A percentile compares a stretch with the other conserved stretches of the same genome.
Conservation (phyloP, 2,329 filamentous ascomycete genomes). For the Xenoacremonium recifei region DNA sequence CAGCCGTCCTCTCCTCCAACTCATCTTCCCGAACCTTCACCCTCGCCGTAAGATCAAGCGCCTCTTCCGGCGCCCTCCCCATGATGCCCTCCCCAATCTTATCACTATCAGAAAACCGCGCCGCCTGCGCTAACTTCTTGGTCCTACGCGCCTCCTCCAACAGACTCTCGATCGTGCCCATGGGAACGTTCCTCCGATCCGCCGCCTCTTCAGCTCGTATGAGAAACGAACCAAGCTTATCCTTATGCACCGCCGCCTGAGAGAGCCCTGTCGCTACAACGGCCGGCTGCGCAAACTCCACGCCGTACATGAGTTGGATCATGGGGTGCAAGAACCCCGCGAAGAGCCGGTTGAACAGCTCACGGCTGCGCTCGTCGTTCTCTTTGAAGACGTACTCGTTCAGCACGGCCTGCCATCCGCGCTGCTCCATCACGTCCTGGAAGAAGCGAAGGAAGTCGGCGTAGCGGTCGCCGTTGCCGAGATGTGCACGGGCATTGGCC, state of each 20-base stretch:
- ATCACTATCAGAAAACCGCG: conserved; percentile 51
- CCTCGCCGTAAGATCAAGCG: conserved; percentile 58
- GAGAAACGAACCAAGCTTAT: conserved; percentile 56
- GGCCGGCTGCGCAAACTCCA: conserved; percentile 80
- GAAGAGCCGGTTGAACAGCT: conserved; percentile 68
- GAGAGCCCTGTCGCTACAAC: conserved; percentile 79
- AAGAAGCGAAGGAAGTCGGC: conserved; percentile 76
- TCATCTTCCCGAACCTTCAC: conserved; percentile 57
- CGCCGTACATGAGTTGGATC: conserved; percentile 80
- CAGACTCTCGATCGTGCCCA: conserved; percentile 47
- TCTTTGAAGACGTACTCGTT: conserved; percentile 67
- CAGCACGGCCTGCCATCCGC: conserved; percentile 59
- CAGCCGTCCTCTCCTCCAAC: conserved; percentile 51
- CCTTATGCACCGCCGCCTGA: conserved; percentile 68
- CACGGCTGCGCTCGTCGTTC: conserved; percentile 62
- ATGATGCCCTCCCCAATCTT: conserved; percentile 71
- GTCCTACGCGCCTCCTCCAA: conserved; percentile 56
- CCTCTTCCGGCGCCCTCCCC: conserved; percentile 59
- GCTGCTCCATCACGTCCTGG: conserved; percentile 65
- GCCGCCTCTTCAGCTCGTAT: conserved; percentile 47
- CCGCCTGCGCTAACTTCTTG: conserved; percentile 53
- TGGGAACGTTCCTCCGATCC: conserved; percentile 8
- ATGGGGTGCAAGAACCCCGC: conserved; percentile 74
- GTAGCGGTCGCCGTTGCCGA: conserved; percentile 66
- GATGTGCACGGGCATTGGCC: conserved; percentile 50